Conservation (phyloP, 2,329 filamentous ascomycete species). For the Aurifilum marmelostoma region DNA sequence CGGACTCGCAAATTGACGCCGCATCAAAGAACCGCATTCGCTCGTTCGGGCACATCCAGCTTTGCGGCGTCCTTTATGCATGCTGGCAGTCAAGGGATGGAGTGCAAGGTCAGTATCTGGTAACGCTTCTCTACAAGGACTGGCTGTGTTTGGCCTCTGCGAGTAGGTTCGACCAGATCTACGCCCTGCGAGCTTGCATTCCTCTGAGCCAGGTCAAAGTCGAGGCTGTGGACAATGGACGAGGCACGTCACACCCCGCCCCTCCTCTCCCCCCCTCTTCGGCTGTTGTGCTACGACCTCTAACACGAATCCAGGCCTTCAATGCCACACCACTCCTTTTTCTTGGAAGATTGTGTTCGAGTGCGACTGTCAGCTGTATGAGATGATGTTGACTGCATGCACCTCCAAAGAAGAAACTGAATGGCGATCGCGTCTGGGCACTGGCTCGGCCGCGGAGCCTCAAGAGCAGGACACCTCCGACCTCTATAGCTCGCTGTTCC, state of each 20-base stretch:
- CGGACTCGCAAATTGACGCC: slow-evolving; percentile 61
- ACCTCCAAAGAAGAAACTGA: slow-evolving; percentile 76
- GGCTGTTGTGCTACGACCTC: background rate
- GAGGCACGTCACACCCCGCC: slow-evolving; percentile 57
- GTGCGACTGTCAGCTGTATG: slow-evolving; percentile 74
- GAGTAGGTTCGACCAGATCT: slow-evolving; percentile 65
- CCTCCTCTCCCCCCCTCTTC: background rate
- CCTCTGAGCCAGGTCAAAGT: slow-evolving; percentile 66
- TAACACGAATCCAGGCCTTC: slow-evolving; percentile 62
- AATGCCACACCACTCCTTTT: slow-evolving; percentile 83
- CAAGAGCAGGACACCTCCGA: slow-evolving; percentile 48
- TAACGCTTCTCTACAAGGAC: slow-evolving; percentile 81
- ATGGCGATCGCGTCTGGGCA: slow-evolving; percentile 73
- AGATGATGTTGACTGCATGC: slow-evolving; percentile 86
- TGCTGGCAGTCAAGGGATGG: slow-evolving; percentile 75
- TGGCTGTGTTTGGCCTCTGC: slow-evolving; percentile 76
- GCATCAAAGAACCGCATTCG: slow-evolving; percentile 69
- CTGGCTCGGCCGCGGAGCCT: slow-evolving; percentile 40
- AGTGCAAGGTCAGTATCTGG: slow-evolving; percentile 79
- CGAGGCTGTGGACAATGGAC: slow-evolving; percentile 75
- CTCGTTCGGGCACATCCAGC: slow-evolving; percentile 75
- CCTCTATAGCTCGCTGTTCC: slow-evolving; percentile 62
- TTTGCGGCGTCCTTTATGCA: slow-evolving; percentile 83
- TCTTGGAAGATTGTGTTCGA: slow-evolving; percentile 94
- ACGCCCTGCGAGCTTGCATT: slow-evolving; percentile 76